Conservation (phyloP, 495 filamentous ascomycete genomes). For the Gamarada debralockiae region DNA sequence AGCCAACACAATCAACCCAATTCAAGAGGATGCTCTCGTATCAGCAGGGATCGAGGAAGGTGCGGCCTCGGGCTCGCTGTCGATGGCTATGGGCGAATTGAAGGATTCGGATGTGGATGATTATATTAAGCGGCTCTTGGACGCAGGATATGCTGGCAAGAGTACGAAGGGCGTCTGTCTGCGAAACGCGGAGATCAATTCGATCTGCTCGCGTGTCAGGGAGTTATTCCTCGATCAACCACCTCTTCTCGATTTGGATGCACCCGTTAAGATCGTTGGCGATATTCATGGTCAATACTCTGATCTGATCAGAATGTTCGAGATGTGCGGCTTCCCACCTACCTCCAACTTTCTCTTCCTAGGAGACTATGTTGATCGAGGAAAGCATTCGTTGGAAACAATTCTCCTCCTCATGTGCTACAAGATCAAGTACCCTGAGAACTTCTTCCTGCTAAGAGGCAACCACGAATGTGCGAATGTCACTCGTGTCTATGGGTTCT, state of each 20-base stretch:
- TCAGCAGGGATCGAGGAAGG: conserved; percentile 26
- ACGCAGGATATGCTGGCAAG: conserved; percentile 93
- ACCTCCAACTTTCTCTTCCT: conserved; percentile 93
- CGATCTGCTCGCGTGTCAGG: conserved; percentile 81
- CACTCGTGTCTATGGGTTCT: conserved; percentile 97
- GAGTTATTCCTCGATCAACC: conserved; percentile 92
- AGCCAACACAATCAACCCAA: conserved; percentile 53
- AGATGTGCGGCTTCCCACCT: conserved; percentile 98
- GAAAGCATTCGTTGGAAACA: conserved; percentile 96
- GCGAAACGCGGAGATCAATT: conserved; percentile 95
- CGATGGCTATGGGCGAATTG: conserved; percentile 69
- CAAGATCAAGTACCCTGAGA: conserved; percentile 98
- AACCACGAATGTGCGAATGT: conserved; percentile 99
- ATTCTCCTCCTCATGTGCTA: conserved; percentile 95
- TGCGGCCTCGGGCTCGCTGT: conserved; percentile 25
- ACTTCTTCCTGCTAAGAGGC: conserved; percentile 95
- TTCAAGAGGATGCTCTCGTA: conserved; percentile 29
- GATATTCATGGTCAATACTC: conserved; percentile 99
- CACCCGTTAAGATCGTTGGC: conserved; percentile 98
- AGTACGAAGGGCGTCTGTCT: conserved; percentile 95
- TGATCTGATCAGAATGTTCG: conserved; percentile 94
- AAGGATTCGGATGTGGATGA: conserved; percentile 94
- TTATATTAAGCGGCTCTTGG: conserved; percentile 91
- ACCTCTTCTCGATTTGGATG: conserved; percentile 82
- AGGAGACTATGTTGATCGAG: conserved; percentile 96